These are phyloP conservation scores for Juncus inflexus DNA, from an alignment of 176 grass and related monocot species.

Conservation along the genomic window DNA sequence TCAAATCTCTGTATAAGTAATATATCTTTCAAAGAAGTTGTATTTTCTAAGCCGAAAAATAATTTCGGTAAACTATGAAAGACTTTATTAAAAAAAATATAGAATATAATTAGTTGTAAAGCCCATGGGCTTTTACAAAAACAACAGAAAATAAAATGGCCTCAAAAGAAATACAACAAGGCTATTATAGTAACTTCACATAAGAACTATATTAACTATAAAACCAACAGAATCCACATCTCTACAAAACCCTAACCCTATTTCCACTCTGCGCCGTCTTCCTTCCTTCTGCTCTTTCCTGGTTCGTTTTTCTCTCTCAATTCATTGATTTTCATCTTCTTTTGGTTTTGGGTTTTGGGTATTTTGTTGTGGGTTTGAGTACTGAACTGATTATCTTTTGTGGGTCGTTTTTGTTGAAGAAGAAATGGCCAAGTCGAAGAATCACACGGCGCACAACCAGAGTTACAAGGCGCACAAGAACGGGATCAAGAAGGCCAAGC, in stretches of 20 bases:
- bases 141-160: too few species aligned
- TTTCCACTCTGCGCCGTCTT: constrained; percentile 28
- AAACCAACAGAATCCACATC: background rate
- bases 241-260: constrained; percentile 40
- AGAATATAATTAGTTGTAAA: too few species aligned
- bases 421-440: constrained; percentile 92
- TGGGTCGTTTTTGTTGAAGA: constrained; percentile 3
- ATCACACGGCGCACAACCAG: constrained; percentile 90
- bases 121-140: too few species aligned
- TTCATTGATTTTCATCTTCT: background rate
- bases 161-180: too few species aligned
- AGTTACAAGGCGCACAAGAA: constrained; percentile 83
- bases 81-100: background rate
- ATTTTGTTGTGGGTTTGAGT: background rate
- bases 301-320: background rate
- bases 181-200: too few species aligned
- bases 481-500: constrained; percentile 85
- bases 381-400: background rate
- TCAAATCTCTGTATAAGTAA: too few species aligned
- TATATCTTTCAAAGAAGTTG: too few species aligned
- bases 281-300: background rate
- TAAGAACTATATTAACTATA: constrained; percentile 8
- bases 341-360: background rate
- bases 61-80: too few species aligned
- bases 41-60: too few species aligned